Evolutionary conservation across 1,139 yeast species (phyloP).

Genomic region (Yamadazyma mexicana): DNA sequence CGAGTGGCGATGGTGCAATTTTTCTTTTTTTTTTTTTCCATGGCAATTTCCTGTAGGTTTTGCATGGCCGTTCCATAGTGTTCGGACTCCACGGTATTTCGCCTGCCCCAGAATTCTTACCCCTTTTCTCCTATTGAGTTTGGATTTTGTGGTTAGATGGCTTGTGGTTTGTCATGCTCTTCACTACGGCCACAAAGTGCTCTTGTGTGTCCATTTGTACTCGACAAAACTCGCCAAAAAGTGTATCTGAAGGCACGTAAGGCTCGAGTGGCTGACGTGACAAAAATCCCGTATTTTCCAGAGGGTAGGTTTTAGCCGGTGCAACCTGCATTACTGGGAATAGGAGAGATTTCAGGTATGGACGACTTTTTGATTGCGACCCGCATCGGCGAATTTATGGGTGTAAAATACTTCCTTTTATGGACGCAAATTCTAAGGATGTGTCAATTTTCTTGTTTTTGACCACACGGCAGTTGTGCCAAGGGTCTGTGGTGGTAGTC

Average conservation of each 20-base stretch:
- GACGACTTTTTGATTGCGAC: slow-evolving; percentile 6
- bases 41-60: no score
- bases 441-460: no score
- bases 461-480: no score
- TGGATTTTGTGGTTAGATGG: no score
- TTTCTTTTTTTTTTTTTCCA: not conserved
- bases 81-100: not conserved
- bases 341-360: slow-evolving; percentile 14
- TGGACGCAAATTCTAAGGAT: no score
- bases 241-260: no score
- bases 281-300: slow-evolving; percentile 1
- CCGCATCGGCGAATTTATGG: not conserved
- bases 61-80: slow-evolving; percentile 1
- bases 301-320: not conserved
- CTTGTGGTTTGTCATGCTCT: no score
- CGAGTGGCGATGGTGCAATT: slow-evolving; percentile 1
- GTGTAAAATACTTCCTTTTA: not conserved
- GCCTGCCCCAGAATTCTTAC: not conserved
- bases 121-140: no score
- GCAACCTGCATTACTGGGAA: slow-evolving; percentile 16
- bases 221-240: no score
- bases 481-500: no score
- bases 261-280: not conserved
- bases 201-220: no score
- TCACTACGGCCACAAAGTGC: no score